Base-by-base conservation (phyloP, 169 alveolate species). In the Toxoplasma gondii region DNA sequence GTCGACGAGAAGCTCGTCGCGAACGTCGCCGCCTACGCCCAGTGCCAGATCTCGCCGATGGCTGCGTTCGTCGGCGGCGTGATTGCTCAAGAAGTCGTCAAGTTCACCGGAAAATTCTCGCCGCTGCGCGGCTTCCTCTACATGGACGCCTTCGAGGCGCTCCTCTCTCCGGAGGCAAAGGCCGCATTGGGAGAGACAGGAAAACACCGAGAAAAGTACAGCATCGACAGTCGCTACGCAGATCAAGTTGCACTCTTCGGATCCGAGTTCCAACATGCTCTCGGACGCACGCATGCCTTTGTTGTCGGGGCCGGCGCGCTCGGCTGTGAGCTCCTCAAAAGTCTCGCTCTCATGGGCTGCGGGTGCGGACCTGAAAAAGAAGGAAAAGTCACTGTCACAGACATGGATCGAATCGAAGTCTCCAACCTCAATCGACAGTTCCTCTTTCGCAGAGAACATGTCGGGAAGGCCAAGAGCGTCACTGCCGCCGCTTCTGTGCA, bases 301-400 rank as follows among this genome's bases (percentile, higher is more conserved):
- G 53, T 96, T 45, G 97, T 96, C 41, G 97, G 97, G 36, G 97
- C 97, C 0, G 99, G 99, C 0, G 99, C 99, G 29, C 96, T 99
- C 82, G 99, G 99, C n/a, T 99, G 99, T 94, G 99, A 99, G 95
- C 98, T 97, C 84, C 97, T 99, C 93, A 99, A 99, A 96, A 97
- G 98, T 87, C 98, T 99, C 96, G 99, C 99, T 12, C 97, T 99
- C 36, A 96, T 99, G 97, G 99, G 99, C 24, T 95, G 98, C 70
- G 99, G 99, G 44, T 97, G 98, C 93, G 97, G 97, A 5, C 93
- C 92, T 9, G 58, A 80, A 22, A 97, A 34, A 38, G 27, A 27
- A 81, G 93, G 83, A 54, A 43, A 10, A 88, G 91, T 99, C 29
- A 97, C 98, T 4, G 98, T 98, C 43, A 99, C 99, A 1, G 99